Conservation (phyloP, 1,284 basidiomycete species). For the Ceratobasidium sp. region DNA sequence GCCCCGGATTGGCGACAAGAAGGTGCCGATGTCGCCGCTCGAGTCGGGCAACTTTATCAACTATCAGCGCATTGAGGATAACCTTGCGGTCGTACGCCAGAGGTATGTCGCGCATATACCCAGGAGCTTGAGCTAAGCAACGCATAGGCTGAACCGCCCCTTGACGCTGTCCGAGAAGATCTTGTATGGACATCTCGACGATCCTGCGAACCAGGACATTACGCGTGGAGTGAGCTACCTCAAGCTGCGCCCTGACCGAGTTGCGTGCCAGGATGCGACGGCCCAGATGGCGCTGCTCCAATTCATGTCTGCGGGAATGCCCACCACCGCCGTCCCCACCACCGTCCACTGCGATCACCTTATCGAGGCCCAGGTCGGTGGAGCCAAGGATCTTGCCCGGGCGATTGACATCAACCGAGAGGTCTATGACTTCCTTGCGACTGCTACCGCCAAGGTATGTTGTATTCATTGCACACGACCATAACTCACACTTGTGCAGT, state of each 20-base stretch:
- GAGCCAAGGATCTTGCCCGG: slow-evolving; percentile 90
- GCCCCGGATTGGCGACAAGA: slow-evolving; percentile 85
- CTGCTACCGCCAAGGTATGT: slow-evolving; percentile 88
- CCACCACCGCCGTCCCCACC: slow-evolving; percentile 95
- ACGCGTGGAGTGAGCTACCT: slow-evolving; percentile 88
- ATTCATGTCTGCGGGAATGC: slow-evolving; percentile 99
- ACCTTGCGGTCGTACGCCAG: slow-evolving; percentile 82
- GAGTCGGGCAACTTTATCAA: slow-evolving; percentile 91
- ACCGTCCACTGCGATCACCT: slow-evolving; percentile 99
- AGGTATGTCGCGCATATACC: slow-evolving; percentile 58
- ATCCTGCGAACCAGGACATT: slow-evolving; percentile 90
- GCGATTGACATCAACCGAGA: slow-evolving; percentile 97
- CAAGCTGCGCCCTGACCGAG: slow-evolving; percentile 95
- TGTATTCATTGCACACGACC: background rate
- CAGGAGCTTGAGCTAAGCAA: slow-evolving; percentile 4
- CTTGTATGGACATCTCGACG: slow-evolving; percentile 96
- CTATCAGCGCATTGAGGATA: slow-evolving; percentile 97
- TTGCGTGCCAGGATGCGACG: slow-evolving; percentile 99
- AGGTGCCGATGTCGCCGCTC: slow-evolving; percentile 89
- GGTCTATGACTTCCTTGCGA: slow-evolving; percentile 99
- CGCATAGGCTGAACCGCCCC: slow-evolving; percentile 82
- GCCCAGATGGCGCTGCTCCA: slow-evolving; percentile 99
- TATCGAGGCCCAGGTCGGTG: slow-evolving; percentile 96
- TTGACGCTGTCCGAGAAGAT: slow-evolving; percentile 98
- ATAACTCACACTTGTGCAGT: slow-evolving; percentile 55